phyloP scores from a whole-genome alignment of 2,329 filamentous ascomycete genomes.

The Juglanconis juglandina region DNA sequence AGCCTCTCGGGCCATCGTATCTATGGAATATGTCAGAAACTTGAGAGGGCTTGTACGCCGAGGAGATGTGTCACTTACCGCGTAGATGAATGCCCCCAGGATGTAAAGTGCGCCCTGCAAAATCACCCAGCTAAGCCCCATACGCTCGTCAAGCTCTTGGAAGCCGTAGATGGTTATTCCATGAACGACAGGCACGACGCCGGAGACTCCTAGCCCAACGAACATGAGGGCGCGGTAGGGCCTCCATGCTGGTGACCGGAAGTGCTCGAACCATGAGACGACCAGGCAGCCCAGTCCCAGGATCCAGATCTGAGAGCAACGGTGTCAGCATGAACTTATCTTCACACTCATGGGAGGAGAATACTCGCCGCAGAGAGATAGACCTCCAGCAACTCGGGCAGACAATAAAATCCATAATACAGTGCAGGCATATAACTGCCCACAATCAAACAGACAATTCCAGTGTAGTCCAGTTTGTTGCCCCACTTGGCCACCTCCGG shows the following conservation, averaged over 20 bases:
- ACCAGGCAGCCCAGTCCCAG: slow-evolving; percentile 73
- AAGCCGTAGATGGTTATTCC: slow-evolving; percentile 67
- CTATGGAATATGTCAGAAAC: slow-evolving; percentile 33
- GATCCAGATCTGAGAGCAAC: slow-evolving; percentile 62
- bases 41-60: not conserved
- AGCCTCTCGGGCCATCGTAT: slow-evolving; percentile 78
- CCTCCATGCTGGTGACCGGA: slow-evolving; percentile 79
- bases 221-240: slow-evolving; percentile 89
- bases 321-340: not conserved
- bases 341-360: not conserved
- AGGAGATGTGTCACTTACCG: slow-evolving; percentile 47
- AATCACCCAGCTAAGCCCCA: slow-evolving; percentile 78
- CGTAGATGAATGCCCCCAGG: slow-evolving; percentile 80
- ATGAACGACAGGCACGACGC: slow-evolving; percentile 78
- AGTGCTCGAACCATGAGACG: slow-evolving; percentile 76
- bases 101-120: slow-evolving; percentile 83
- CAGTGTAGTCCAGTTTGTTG: slow-evolving; percentile 91
- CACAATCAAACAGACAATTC: slow-evolving; percentile 87
- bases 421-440: slow-evolving; percentile 87
- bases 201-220: slow-evolving; percentile 78
- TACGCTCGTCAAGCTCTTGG: slow-evolving; percentile 62
- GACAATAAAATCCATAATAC: slow-evolving; percentile 80
- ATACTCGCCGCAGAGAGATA: slow-evolving; percentile 72
- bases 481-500: slow-evolving; percentile 73
- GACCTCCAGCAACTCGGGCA: slow-evolving; percentile 58